A percentile compares a stretch with the other conserved stretches of the same genome.
Evolutionary conservation across 768 basidiomycete genomes (phyloP).

Genomic region (Piloderma croceum): DNA sequence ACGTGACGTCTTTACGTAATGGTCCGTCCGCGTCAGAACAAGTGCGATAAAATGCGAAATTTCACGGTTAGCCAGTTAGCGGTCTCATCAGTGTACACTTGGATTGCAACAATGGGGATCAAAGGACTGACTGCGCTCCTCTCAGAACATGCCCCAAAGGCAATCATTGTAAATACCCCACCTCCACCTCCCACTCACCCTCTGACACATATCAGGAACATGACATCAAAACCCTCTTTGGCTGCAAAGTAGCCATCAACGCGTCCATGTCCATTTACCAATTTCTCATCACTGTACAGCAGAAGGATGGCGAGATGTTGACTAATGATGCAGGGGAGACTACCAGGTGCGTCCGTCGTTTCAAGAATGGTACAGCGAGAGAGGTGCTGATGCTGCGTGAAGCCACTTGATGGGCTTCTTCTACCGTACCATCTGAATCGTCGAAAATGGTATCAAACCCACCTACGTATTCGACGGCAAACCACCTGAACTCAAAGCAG

Average conservation of each 20-base stretch:
- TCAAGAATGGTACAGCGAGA: background rate
- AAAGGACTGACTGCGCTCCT: conserved; percentile 91
- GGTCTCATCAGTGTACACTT: background rate
- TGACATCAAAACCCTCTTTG: conserved; percentile 95
- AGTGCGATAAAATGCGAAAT: too few species aligned
- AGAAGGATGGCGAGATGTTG: conserved; percentile 93
- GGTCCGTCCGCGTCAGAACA: too few species aligned
- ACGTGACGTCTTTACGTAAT: too few species aligned
- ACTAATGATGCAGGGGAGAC: conserved; percentile 98
- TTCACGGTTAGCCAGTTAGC: too few species aligned
- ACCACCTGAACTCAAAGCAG: conserved; percentile 94
- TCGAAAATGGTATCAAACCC: conserved; percentile 99
- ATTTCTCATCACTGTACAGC: conserved; percentile 95
- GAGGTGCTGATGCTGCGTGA: background rate
- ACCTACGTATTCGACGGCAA: conserved; percentile 98
- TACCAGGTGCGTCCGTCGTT: conserved; percentile 50
- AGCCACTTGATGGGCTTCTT: conserved; percentile 99
- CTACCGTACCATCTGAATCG: conserved; percentile 94
- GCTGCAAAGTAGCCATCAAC: conserved; percentile 97
- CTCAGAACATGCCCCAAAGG: conserved; percentile 81
- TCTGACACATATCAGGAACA: conserved; percentile 50
- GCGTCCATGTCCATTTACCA: conserved; percentile 97
- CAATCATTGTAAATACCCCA: conserved; percentile 44
- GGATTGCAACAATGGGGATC: conserved; percentile 68
- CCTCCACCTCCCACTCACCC: background rate